Evolutionary conservation across 2,329 filamentous ascomycete genomes (phyloP).

Genomic region (Sclerotinia subarctica): DNA sequence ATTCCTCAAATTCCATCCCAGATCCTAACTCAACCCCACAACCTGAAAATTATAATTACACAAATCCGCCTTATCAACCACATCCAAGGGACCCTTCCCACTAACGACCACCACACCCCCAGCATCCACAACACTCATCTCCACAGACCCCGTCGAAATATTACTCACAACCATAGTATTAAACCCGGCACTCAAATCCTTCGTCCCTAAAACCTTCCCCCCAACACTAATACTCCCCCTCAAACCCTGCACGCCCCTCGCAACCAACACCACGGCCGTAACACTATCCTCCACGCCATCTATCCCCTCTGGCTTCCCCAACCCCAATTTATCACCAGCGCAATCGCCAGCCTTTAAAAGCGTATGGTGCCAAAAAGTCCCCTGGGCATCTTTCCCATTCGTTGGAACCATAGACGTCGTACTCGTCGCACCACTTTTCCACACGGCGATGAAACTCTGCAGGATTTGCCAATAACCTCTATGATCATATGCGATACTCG

Average conservation of each 20-base stretch:
- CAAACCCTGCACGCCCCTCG: constrained; percentile 16
- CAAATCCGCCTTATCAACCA: constrained; percentile 21
- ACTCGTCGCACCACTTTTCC: constrained; percentile 37
- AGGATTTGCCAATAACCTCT: constrained; percentile 40
- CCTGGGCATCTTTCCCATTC: constrained; percentile 27
- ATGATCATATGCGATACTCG: constrained; percentile 39
- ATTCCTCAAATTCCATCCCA: too few species aligned
- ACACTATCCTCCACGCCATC: constrained; percentile 19
- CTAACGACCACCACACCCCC: constrained; percentile 22
- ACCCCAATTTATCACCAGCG: not conserved
- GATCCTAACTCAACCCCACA: constrained; percentile 12
- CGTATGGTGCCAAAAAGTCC: constrained; percentile 38
- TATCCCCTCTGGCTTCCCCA: constrained; percentile 14
- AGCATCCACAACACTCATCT: constrained; percentile 11
- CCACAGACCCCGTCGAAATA: constrained; percentile 24
- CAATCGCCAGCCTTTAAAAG: constrained; percentile 21
- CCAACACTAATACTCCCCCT: constrained; percentile 20
- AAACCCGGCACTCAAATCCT: constrained; percentile 20
- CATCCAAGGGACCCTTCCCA: constrained; percentile 19
- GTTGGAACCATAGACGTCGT: constrained; percentile 28
- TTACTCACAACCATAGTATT: constrained; percentile 24
- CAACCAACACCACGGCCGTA: constrained; percentile 23
- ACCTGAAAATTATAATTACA: constrained; percentile 25
- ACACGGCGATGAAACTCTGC: constrained; percentile 40
- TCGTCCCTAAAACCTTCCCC: constrained; percentile 7